Evolutionary conservation across 2,329 filamentous ascomycete species (phyloP).

Genomic region (Colletotrichum acutatum): DNA sequence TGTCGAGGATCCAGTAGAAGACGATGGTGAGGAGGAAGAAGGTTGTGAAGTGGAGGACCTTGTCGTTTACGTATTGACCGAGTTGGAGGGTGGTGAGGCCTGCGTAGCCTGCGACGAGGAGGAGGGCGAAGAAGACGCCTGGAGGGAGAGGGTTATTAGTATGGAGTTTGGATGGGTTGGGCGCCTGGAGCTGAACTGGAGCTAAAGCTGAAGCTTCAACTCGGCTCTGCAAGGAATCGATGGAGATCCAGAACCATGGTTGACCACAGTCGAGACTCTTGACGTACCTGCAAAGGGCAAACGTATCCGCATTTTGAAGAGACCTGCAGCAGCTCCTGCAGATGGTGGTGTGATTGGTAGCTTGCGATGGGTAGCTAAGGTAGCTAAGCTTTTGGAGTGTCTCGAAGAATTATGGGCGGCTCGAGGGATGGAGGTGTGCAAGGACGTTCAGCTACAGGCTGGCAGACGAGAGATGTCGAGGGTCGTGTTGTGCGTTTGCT

Average conservation of each 20-base stretch:
- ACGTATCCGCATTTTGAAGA: conserved; percentile 79
- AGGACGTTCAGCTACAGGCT: neutral
- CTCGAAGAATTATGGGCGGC: neutral
- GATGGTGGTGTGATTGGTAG: conserved; percentile 19
- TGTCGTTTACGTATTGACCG: conserved; percentile 79
- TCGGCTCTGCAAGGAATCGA: conserved; percentile 11
- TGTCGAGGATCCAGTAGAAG: conserved; percentile 99
- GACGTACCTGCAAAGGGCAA: conserved; percentile 85
- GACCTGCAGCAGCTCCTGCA: conserved; percentile 27
- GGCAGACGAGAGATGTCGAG: neutral
- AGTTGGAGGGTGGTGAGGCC: conserved; percentile 77
- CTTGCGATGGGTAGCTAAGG: conserved; percentile 7
- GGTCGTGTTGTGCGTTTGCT: neutral
- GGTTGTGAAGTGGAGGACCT: conserved; percentile 84
- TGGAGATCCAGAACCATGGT: conserved; percentile 11
- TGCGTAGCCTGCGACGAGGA: conserved; percentile 80
- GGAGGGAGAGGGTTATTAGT: too few species aligned
- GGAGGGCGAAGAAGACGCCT: conserved; percentile 77
- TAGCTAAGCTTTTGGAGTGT: neutral
- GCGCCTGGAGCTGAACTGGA: too few species aligned
- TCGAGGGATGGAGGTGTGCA: neutral
- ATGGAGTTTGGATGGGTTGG: too few species aligned
- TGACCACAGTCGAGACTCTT: conserved; percentile 10
- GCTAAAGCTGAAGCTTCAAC: neutral
- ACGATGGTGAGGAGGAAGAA: conserved; percentile 89